These are phyloP conservation scores for Backusella mclennaniae DNA, from an alignment of 192 early-diverging fungal genomes.

Conservation along the genomic window DNA sequence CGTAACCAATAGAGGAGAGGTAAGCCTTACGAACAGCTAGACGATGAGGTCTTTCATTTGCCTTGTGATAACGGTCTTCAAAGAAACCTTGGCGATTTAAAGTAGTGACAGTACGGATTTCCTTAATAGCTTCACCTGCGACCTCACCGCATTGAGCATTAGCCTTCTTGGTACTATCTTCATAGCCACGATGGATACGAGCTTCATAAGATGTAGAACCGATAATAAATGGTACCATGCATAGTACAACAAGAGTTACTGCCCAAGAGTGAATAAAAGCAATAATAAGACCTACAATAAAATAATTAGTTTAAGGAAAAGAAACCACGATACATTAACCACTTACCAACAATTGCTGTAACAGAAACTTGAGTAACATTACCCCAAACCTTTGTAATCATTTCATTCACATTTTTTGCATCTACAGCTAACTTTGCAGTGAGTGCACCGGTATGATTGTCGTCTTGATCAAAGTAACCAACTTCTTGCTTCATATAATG, in stretches of 20 bases:
- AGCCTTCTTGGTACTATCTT: slow-evolving; percentile 61
- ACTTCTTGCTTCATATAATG: slow-evolving; percentile 82
- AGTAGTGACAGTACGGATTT: slow-evolving; percentile 84
- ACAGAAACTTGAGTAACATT: slow-evolving; percentile 32
- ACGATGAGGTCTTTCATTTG: slow-evolving; percentile 67
- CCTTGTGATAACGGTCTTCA: slow-evolving; percentile 57
- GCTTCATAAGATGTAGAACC: slow-evolving; percentile 51
- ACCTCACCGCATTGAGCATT: slow-evolving; percentile 78
- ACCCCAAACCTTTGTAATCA: slow-evolving; percentile 53
- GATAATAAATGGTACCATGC: slow-evolving; percentile 57
- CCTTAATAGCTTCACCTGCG: slow-evolving; percentile 78
- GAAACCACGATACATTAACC: too few species aligned
- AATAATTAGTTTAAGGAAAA: not conserved
- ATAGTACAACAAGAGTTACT: slow-evolving; percentile 74
- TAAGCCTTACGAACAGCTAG: slow-evolving; percentile 66
- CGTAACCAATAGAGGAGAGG: slow-evolving; percentile 58
- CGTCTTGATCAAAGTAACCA: slow-evolving; percentile 79
- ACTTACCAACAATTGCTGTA: slow-evolving; percentile 25
- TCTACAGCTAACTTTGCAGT: slow-evolving; percentile 79
- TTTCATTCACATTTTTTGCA: slow-evolving; percentile 49
- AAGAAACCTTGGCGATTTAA: slow-evolving; percentile 74
- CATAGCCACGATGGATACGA: slow-evolving; percentile 52
- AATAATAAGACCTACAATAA: slow-evolving; percentile 37
- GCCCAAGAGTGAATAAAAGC: slow-evolving; percentile 78
- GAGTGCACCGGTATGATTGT: slow-evolving; percentile 72